Evolutionary conservation across 805 yeast species (phyloP).

Genomic region (Tetrapisispora nanseiensis): DNA sequence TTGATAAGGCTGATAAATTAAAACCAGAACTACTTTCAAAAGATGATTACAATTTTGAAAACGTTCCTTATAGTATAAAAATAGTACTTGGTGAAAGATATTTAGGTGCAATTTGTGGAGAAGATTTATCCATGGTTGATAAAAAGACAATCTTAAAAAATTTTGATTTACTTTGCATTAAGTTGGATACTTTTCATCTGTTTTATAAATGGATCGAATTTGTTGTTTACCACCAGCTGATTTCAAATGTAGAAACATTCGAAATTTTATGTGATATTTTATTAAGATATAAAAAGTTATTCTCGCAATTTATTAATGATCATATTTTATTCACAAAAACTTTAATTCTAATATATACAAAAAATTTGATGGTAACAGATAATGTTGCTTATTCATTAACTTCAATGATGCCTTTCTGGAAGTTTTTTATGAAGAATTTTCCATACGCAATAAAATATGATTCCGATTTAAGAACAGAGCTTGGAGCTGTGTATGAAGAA

Average conservation of each 20-base stretch:
- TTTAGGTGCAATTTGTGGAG: slow-evolving; percentile 34
- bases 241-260: slow-evolving; percentile 21
- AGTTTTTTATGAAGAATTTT: slow-evolving; percentile 25
- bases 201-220: slow-evolving; percentile 30
- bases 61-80: slow-evolving; percentile 35
- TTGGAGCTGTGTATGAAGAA: slow-evolving; percentile 21
- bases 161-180: slow-evolving; percentile 17
- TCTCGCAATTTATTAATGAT: slow-evolving; percentile 31
- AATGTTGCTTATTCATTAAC: slow-evolving; percentile 15
- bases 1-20: slow-evolving; percentile 28
- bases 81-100: slow-evolving; percentile 41
- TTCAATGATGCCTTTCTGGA: slow-evolving; percentile 27
- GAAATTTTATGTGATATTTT: slow-evolving; percentile 25
- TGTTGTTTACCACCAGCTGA: slow-evolving; percentile 25
- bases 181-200: slow-evolving; percentile 22
- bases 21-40: slow-evolving; percentile 16
- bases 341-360: slow-evolving; percentile 21
- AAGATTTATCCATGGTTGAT: slow-evolving; percentile 16
- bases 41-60: slow-evolving; percentile 11
- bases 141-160: slow-evolving; percentile 13
- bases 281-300: slow-evolving; percentile 23
- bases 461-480: slow-evolving; percentile 18
- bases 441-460: slow-evolving; percentile 23
- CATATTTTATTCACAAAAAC: slow-evolving; percentile 29
- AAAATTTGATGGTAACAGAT: slow-evolving; percentile 18